Conservation (phyloP, 345 rosid species). For the Litchi chinensis region DNA sequence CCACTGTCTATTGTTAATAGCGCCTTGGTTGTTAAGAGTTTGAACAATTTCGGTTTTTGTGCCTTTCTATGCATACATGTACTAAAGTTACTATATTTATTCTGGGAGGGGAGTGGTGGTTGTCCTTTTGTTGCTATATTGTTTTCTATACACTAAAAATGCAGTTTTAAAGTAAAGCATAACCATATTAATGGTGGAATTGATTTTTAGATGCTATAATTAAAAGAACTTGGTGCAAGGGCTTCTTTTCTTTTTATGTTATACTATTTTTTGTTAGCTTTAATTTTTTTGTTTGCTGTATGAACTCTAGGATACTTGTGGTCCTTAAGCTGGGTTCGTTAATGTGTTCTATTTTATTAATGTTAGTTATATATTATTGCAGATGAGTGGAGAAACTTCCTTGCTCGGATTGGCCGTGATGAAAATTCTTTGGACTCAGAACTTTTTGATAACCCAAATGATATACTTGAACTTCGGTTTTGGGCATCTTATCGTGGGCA, state of each 20-base stretch:
- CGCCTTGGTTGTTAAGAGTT: neutral
- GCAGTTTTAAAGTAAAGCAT: neutral
- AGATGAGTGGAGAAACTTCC: slow-evolving; percentile 99
- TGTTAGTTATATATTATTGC: slow-evolving; percentile 24
- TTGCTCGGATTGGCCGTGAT: slow-evolving; percentile 95
- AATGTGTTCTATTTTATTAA: slow-evolving; percentile 13
- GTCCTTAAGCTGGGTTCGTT: slow-evolving; percentile 1
- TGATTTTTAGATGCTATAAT: neutral
- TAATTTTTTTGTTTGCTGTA: neutral
- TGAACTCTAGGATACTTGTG: neutral
- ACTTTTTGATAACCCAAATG: slow-evolving; percentile 64
- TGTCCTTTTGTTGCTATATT: neutral
- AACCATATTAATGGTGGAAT: neutral
- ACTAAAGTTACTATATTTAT: neutral
- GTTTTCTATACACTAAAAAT: neutral
- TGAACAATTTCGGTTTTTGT: neutral
- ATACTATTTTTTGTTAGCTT: neutral
- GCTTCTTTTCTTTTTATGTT: neutral
- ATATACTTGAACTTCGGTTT: slow-evolving; percentile 91
- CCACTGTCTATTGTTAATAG: neutral
- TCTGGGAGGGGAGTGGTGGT: too few species aligned
- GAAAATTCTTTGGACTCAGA: slow-evolving; percentile 83
- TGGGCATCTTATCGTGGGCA: slow-evolving; percentile 99
- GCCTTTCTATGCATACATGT: too few species aligned
- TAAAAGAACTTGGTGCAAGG: neutral